Percentiles rank a stretch among this genome's conserved stretches.
Conservation (phyloP, 345 rosid species). For the Ceriops tagal region DNA sequence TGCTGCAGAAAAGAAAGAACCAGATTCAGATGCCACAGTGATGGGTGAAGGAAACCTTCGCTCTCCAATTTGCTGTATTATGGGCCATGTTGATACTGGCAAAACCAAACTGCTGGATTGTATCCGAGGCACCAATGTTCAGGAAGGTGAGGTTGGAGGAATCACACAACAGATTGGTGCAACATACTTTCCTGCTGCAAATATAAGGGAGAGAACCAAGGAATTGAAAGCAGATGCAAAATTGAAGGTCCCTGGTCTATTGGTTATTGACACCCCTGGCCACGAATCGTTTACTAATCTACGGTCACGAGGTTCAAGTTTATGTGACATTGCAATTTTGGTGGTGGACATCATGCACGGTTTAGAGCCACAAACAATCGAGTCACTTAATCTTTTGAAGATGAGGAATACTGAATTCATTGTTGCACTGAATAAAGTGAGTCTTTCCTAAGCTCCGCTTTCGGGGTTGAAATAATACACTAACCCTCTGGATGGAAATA, state of each 20-base stretch:
- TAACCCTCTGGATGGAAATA: constrained; percentile 4
- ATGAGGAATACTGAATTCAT: constrained; percentile 87
- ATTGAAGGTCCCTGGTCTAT: constrained; percentile 86
- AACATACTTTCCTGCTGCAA: constrained; percentile 88
- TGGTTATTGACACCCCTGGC: constrained; percentile 98
- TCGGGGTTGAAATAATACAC: constrained; percentile 1
- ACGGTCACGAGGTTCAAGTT: constrained; percentile 86
- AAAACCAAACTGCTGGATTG: constrained; percentile 94
- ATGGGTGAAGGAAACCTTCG: constrained; percentile 63
- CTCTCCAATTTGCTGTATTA: constrained; percentile 91
- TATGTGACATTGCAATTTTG: constrained; percentile 95
- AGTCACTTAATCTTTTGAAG: constrained; percentile 81
- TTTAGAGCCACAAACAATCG: constrained; percentile 87
- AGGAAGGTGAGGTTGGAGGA: constrained; percentile 99
- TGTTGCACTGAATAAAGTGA: constrained; percentile 91
- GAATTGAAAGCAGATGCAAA: constrained; percentile 91
- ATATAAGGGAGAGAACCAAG: constrained; percentile 90
- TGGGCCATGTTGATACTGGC: constrained; percentile 99
- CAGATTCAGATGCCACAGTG: constrained; percentile 28
- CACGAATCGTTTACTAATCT: constrained; percentile 89
- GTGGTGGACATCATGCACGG: constrained; percentile 97
- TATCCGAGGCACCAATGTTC: constrained; percentile 95
- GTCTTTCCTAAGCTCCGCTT: background rate
- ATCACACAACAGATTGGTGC: constrained; percentile 99
- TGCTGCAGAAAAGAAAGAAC: constrained; percentile 34